These are phyloP conservation scores for Neonectria punicea DNA, from an alignment of 2,329 filamentous ascomycete genomes.

Conservation along the genomic window DNA sequence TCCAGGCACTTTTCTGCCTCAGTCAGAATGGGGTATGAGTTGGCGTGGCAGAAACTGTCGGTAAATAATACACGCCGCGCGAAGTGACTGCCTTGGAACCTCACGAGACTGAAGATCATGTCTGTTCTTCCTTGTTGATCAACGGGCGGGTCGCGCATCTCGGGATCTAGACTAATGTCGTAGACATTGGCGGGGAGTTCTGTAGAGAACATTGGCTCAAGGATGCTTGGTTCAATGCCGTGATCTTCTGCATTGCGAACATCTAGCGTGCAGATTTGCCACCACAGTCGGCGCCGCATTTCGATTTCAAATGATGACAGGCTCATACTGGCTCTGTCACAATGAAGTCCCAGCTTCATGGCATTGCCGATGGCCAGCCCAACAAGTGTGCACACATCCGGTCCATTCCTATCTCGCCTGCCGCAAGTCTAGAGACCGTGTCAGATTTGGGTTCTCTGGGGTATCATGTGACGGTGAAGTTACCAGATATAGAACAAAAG, in stretches of 20 bases:
- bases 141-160: neutral
- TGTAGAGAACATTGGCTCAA: conserved; percentile 1
- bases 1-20: neutral
- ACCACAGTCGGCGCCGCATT: conserved; percentile 64
- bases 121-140: conserved; percentile 6
- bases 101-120: conserved; percentile 11
- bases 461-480: neutral
- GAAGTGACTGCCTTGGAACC: conserved; percentile 1
- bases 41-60: conserved; percentile 2
- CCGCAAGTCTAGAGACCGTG: neutral
- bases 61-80: conserved; percentile 11
- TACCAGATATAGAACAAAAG: conserved; percentile 31
- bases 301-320: conserved; percentile 63
- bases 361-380: conserved; percentile 29
- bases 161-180: neutral
- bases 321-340: conserved; percentile 36
- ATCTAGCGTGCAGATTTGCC: conserved; percentile 62
- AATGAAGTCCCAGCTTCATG: conserved; percentile 38
- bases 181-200: conserved; percentile 8
- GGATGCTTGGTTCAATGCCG: conserved; percentile 45
- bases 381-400: conserved; percentile 21
- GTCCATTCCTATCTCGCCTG: conserved; percentile 16
- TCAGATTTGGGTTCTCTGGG: neutral
- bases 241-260: conserved; percentile 64
- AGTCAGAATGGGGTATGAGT: neutral